These are phyloP conservation scores for Diaporthe capsici DNA, from an alignment of 2,329 filamentous ascomycete genomes.

Conservation along the genomic window DNA sequence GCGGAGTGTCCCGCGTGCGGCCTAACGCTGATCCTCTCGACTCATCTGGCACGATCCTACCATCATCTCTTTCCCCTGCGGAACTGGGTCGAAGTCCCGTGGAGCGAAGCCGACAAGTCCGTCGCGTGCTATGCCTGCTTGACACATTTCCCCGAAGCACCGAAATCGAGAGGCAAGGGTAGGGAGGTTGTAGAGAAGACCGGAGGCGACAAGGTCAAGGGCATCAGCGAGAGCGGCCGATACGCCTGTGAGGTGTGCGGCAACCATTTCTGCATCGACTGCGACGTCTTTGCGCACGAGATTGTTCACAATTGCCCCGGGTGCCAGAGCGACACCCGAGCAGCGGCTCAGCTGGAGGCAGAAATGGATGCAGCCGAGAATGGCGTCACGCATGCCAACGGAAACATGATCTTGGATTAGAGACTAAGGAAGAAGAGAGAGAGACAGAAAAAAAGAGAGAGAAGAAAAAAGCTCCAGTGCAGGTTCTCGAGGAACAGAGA, in stretches of 20 bases:
- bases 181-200: constrained; percentile 42
- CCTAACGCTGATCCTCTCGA: constrained; percentile 93
- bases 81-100: constrained; percentile 92
- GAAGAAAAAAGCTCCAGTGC: background rate
- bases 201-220: constrained; percentile 58
- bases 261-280: constrained; percentile 97
- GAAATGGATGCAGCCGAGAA: constrained; percentile 28
- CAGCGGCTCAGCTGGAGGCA: constrained; percentile 40
- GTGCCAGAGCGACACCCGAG: constrained; percentile 73
- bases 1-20: constrained; percentile 93
- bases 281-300: constrained; percentile 95
- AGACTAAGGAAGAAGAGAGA: background rate
- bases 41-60: constrained; percentile 92
- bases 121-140: constrained; percentile 85
- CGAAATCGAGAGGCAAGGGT: constrained; percentile 44
- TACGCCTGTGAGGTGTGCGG: constrained; percentile 92
- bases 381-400: constrained; percentile 50
- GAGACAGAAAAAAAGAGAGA: background rate
- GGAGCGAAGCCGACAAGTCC: constrained; percentile 76
- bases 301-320: constrained; percentile 96
- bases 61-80: constrained; percentile 91
- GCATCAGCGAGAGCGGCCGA: constrained; percentile 86
- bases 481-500: background rate
- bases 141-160: constrained; percentile 74
- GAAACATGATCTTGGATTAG: constrained; percentile 62